phyloP scores from a whole-genome alignment of 192 early-diverging fungal species.

The Linnemannia elongata region DNA sequence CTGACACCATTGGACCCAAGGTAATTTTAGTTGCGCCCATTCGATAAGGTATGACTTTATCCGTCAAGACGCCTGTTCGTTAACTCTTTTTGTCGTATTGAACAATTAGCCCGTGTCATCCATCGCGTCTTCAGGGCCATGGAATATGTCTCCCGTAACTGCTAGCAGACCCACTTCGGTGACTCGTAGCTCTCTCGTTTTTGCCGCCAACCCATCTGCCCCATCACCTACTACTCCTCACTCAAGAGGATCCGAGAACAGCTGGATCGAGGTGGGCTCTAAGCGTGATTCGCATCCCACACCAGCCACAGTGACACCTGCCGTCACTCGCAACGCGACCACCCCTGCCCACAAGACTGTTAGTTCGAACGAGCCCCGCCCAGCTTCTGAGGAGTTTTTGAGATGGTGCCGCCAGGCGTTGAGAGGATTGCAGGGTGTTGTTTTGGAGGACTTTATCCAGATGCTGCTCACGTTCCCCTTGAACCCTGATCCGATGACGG shows the following conservation, averaged over 20 bases:
- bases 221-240: constrained; percentile 17
- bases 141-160: constrained; percentile 19
- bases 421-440: constrained; percentile 65
- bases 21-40: neutral
- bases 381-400: constrained; percentile 76
- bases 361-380: constrained; percentile 49
- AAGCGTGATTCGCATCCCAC: constrained; percentile 20
- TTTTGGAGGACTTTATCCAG: constrained; percentile 80
- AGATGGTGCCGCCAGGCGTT: constrained; percentile 79
- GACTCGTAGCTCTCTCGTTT: constrained; percentile 20
- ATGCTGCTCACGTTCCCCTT: constrained; percentile 83
- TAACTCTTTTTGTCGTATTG: neutral
- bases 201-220: constrained; percentile 18
- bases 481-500: constrained; percentile 69
- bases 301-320: neutral
- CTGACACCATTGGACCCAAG: constrained; percentile 57
- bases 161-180: constrained; percentile 17
- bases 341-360: neutral
- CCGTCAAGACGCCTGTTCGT: neutral
- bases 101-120: constrained; percentile 8
- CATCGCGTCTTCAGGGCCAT: constrained; percentile 13
- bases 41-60: neutral
- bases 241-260: constrained; percentile 11
- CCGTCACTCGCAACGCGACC: constrained; percentile 13
- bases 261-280: constrained; percentile 45